A percentile compares a stretch with the other conserved stretches of the same genome.
These are phyloP conservation scores for Protomyces pachydermus DNA, from an alignment of 1,139 yeast species.

Conservation along the genomic window DNA sequence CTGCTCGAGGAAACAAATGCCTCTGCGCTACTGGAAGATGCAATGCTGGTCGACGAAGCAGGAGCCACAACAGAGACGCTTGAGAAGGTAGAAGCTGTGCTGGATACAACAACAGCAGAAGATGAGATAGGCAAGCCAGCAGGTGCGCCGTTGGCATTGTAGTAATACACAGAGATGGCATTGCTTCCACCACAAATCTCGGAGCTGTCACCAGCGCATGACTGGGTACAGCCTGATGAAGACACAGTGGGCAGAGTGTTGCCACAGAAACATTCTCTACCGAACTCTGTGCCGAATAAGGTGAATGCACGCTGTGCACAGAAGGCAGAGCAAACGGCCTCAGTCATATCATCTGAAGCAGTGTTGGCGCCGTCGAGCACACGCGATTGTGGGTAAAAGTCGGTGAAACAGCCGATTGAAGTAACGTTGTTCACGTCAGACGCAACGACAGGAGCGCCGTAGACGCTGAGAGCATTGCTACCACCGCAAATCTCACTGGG, in stretches of 20 bases:
- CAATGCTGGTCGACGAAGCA: not conserved
- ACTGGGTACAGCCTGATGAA: not conserved
- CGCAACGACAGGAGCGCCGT: not conserved
- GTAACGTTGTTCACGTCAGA: not conserved
- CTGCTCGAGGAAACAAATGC: not conserved
- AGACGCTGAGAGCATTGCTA: conserved; percentile 9
- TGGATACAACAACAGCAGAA: not conserved
- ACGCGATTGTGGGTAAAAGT: not conserved
- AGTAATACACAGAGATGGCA: not conserved
- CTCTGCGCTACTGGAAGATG: not conserved
- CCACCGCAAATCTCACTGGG: conserved; percentile 17
- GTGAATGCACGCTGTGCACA: not conserved
- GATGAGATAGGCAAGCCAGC: not conserved
- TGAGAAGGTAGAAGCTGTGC: not conserved
- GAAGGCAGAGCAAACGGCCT: not conserved
- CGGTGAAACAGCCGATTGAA: not conserved
- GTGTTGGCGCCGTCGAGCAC: conserved; percentile 1
- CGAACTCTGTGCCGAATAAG: not conserved
- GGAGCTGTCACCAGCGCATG: not conserved
- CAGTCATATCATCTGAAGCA: not conserved
- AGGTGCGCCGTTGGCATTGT: not conserved
- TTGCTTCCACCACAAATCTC: conserved; percentile 2
- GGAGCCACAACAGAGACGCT: not conserved
- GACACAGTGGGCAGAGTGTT: not conserved
- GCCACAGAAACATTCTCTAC: conserved; percentile 1